Evolutionary conservation across 2,329 filamentous ascomycete genomes (phyloP).

Genomic region (Trichoderma pleuroti): DNA sequence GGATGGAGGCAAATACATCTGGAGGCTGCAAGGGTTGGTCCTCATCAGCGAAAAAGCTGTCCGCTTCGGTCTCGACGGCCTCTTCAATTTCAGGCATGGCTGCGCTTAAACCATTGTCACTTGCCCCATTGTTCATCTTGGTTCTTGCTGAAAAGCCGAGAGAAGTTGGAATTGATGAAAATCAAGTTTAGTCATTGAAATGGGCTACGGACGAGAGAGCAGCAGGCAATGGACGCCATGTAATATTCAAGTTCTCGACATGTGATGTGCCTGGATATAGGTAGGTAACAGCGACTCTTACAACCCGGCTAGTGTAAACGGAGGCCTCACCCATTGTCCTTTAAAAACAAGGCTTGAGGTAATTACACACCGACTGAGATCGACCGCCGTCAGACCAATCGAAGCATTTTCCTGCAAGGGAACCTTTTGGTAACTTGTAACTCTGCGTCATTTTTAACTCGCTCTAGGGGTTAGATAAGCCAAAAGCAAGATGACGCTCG

Average conservation of each 20-base stretch:
- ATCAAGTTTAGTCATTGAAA: not conserved
- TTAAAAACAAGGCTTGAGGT: not conserved
- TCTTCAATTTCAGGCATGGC: not conserved
- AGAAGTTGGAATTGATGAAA: not conserved
- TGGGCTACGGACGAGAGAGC: not conserved
- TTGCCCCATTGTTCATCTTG: not conserved
- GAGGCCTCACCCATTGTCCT: not conserved
- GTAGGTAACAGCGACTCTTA: not conserved
- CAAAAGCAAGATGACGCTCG: not conserved
- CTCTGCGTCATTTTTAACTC: not conserved
- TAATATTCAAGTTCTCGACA: not conserved
- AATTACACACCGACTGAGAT: constrained; percentile 14
- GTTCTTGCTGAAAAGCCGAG: too few species aligned
- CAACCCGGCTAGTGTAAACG: not conserved
- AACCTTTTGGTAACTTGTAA: not conserved
- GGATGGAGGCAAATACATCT: constrained; percentile 14
- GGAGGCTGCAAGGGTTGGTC: not conserved
- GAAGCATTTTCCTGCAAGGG: not conserved
- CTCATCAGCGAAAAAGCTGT: not conserved
- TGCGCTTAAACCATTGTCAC: not conserved
- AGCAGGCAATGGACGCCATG: too few species aligned
- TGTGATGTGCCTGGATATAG: not conserved
- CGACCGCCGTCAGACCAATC: not conserved
- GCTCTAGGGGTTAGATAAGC: not conserved
- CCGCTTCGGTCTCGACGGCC: not conserved